Conservation (phyloP, 768 basidiomycete genomes). For the Mycena maculata region DNA sequence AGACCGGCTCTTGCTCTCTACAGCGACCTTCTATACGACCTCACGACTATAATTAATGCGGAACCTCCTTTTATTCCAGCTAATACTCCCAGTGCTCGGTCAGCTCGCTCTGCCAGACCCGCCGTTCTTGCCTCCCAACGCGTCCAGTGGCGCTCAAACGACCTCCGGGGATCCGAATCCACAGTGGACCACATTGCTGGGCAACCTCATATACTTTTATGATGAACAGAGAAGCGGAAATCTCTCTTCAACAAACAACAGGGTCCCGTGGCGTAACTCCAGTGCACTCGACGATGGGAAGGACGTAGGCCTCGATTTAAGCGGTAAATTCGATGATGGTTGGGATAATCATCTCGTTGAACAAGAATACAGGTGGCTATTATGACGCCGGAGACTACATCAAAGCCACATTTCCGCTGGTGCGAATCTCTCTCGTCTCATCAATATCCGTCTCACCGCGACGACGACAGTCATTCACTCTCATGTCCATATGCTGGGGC, state of each 20-base stretch:
- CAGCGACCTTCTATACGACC: conserved; percentile 12
- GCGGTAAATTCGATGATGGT: conserved; percentile 53
- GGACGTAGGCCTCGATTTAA: conserved; percentile 79
- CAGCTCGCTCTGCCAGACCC: conserved; percentile 75
- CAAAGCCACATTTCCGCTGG: conserved; percentile 88
- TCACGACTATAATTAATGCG: conserved; percentile 37
- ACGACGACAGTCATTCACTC: conserved; percentile 77
- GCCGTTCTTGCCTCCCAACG: conserved; percentile 71
- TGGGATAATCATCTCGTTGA: conserved; percentile 2
- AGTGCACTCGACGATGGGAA: conserved; percentile 82
- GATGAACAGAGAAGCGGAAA: conserved; percentile 90
- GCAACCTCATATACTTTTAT: conserved; percentile 88
- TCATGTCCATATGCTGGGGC: conserved; percentile 93
- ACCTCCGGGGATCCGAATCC: conserved; percentile 67
- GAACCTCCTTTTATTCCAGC: conserved; percentile 40
- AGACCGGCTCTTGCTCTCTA: conserved; percentile 15
- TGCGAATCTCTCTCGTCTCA: conserved; percentile 44
- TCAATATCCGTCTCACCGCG: conserved; percentile 11
- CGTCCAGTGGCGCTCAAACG: conserved; percentile 63
- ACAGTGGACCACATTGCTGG: conserved; percentile 87
- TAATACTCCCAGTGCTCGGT: conserved; percentile 49
- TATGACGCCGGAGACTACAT: conserved; percentile 69
- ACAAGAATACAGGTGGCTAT: conserved; percentile 62
- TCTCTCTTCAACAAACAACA: conserved; percentile 67
- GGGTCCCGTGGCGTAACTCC: conserved; percentile 90